phyloP scores from a whole-genome alignment of 768 basidiomycete species.

The Xanthoconium stramineum region DNA sequence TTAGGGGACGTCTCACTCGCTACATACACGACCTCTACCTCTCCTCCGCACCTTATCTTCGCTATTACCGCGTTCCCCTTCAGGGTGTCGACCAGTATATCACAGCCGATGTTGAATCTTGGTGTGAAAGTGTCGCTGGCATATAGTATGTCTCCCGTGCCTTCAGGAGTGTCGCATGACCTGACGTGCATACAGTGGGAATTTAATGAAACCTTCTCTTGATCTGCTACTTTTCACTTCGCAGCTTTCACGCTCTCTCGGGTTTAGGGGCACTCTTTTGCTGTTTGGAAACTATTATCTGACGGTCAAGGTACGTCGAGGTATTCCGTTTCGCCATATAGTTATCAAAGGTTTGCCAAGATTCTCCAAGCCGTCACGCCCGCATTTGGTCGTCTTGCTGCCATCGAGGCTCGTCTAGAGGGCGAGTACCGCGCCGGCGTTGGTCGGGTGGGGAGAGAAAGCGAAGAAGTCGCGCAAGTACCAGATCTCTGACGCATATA shows the following conservation, averaged over 20 bases:
- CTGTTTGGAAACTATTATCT: slow-evolving; percentile 82
- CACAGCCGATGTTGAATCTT: slow-evolving; percentile 87
- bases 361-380: slow-evolving; percentile 86
- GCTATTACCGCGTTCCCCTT: slow-evolving; percentile 62
- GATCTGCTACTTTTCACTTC: slow-evolving; percentile 91
- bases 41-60: slow-evolving; percentile 63
- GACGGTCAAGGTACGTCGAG: slow-evolving; percentile 51
- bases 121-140: slow-evolving; percentile 80
- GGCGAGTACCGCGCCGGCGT: slow-evolving; percentile 92
- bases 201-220: slow-evolving; percentile 87
- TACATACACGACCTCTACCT: slow-evolving; percentile 94
- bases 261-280: slow-evolving; percentile 75
- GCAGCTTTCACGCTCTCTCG: slow-evolving; percentile 84
- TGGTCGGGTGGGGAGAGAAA: slow-evolving; percentile 80
- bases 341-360: slow-evolving; percentile 11
- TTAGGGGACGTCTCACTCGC: slow-evolving; percentile 83
- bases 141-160: slow-evolving; percentile 69
- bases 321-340: background rate
- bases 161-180: background rate
- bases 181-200: slow-evolving; percentile 55
- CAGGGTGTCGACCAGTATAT: slow-evolving; percentile 90
- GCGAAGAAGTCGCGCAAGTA: slow-evolving; percentile 88
- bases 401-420: slow-evolving; percentile 81
- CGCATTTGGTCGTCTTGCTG: slow-evolving; percentile 87
- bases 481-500: background rate